Percentiles rank a stretch among this genome's conserved stretches.
These are phyloP conservation scores for Aspergillus bertholletiae DNA, from an alignment of 495 filamentous ascomycete genomes.

Conservation along the genomic window DNA sequence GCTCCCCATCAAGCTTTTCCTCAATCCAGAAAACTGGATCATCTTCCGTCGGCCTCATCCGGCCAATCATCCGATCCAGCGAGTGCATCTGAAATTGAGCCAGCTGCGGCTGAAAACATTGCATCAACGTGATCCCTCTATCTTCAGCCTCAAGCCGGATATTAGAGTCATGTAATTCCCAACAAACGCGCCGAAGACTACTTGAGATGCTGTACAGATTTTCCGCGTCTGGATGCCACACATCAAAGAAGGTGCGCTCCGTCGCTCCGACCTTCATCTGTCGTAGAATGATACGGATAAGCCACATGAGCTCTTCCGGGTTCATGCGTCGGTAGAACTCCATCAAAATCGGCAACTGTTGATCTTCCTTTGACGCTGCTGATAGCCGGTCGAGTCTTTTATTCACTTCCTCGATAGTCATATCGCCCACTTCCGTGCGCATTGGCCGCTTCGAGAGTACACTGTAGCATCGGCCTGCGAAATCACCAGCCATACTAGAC, in stretches of 20 bases:
- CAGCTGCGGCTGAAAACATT: slow-evolving; percentile 95
- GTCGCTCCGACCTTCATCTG: slow-evolving; percentile 99
- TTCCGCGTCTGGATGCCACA: slow-evolving; percentile 94
- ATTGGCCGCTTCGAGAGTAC: slow-evolving; percentile 82
- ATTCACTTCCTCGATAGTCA: slow-evolving; percentile 89
- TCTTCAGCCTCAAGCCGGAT: slow-evolving; percentile 73
- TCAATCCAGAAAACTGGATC: slow-evolving; percentile 90
- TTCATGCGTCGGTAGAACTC: slow-evolving; percentile 90
- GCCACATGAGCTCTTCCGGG: slow-evolving; percentile 88
- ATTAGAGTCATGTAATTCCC: slow-evolving; percentile 82
- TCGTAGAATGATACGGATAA: slow-evolving; percentile 89
- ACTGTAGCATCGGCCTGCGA: slow-evolving; percentile 83
- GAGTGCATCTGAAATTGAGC: slow-evolving; percentile 92
- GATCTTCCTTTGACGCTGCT: slow-evolving; percentile 68
- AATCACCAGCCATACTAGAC: slow-evolving; percentile 76
- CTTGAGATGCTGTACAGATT: slow-evolving; percentile 87
- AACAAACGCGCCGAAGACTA: slow-evolving; percentile 86
- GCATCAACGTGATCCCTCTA: slow-evolving; percentile 77
- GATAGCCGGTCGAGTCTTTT: slow-evolving; percentile 78
- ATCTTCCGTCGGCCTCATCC: slow-evolving; percentile 65
- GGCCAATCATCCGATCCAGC: slow-evolving; percentile 75
- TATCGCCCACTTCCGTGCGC: slow-evolving; percentile 65
- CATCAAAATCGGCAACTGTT: slow-evolving; percentile 74
- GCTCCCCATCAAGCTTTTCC: slow-evolving; percentile 94
- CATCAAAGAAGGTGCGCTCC: slow-evolving; percentile 83